Conservation (phyloP, 179 eudicot species). For the Carnegiea gigantea region DNA sequence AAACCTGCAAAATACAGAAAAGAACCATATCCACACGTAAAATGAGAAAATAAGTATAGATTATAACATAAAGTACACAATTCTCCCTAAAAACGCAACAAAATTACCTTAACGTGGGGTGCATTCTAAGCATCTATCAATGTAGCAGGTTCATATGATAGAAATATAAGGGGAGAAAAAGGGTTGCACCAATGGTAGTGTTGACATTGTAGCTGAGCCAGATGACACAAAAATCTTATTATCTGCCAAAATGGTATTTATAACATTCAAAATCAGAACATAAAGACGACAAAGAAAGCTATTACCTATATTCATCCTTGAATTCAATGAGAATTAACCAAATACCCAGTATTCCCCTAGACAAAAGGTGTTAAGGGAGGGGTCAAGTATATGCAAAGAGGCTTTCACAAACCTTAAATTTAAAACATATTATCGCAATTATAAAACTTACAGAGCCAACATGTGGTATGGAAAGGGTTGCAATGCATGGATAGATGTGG, state of each 20-base stretch:
- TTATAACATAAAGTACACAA: too few relatives aligned
- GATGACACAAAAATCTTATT: too few relatives aligned
- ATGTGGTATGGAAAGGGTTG: too few relatives aligned
- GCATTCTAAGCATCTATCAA: too few relatives aligned
- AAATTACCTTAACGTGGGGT: too few relatives aligned
- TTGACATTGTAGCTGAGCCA: too few relatives aligned
- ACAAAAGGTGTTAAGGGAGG: neutral
- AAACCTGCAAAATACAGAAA: too few relatives aligned
- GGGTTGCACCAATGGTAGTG: neutral
- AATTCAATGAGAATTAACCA: neutral
- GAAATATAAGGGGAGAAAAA: neutral
- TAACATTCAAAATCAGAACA: neutral
- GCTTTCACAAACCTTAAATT: neutral
- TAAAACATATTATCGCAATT: neutral
- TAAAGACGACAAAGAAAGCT: neutral
- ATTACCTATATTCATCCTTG: neutral
- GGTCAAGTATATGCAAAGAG: neutral
- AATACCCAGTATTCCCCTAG: neutral
- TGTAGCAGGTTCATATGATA: neutral
- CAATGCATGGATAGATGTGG: too few relatives aligned
- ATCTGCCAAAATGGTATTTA: neutral
- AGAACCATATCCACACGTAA: too few relatives aligned
- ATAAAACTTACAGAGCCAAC: neutral
- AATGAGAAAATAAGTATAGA: too few relatives aligned
- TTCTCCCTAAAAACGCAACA: too few relatives aligned